Conservation (phyloP, 2,329 filamentous ascomycete genomes). For the Escovopsis sp. region DNA sequence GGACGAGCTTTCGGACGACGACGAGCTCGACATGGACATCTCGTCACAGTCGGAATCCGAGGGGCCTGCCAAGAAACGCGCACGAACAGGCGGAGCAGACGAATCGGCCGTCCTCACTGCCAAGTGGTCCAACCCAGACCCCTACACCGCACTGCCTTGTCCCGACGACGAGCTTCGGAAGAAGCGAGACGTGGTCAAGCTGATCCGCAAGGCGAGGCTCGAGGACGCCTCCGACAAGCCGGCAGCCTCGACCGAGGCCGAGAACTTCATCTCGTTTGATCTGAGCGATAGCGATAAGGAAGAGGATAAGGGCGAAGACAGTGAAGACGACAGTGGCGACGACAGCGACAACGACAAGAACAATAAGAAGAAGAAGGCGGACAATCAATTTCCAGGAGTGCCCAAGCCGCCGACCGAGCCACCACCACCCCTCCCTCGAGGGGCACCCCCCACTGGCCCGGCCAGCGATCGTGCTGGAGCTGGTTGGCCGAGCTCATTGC, state of each 20-base stretch:
- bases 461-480: neutral
- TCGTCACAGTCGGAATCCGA: conserved; percentile 25
- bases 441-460: conserved; percentile 6
- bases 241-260: conserved; percentile 39
- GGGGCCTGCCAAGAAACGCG: conserved; percentile 23
- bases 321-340: too few relatives aligned
- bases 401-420: conserved; percentile 7
- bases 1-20: conserved; percentile 46
- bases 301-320: conserved; percentile 12
- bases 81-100: conserved; percentile 13
- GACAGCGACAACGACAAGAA: too few relatives aligned
- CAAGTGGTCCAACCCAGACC: conserved; percentile 93
- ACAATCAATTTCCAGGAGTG: conserved; percentile 7
- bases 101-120: conserved; percentile 35
- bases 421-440: conserved; percentile 10
- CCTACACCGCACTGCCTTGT: conserved; percentile 76
- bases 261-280: conserved; percentile 85
- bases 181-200: conserved; percentile 72
- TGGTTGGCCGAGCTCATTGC: conserved; percentile 1
- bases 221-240: conserved; percentile 33
- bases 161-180: conserved; percentile 58
- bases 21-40: conserved; percentile 49
- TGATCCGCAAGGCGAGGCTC: conserved; percentile 80
- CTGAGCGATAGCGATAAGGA: conserved; percentile 41
- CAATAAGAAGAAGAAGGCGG: neutral